These are phyloP conservation scores for Bipolaris sorokiniana DNA, from an alignment of 2,329 filamentous ascomycete genomes.

Conservation along the genomic window DNA sequence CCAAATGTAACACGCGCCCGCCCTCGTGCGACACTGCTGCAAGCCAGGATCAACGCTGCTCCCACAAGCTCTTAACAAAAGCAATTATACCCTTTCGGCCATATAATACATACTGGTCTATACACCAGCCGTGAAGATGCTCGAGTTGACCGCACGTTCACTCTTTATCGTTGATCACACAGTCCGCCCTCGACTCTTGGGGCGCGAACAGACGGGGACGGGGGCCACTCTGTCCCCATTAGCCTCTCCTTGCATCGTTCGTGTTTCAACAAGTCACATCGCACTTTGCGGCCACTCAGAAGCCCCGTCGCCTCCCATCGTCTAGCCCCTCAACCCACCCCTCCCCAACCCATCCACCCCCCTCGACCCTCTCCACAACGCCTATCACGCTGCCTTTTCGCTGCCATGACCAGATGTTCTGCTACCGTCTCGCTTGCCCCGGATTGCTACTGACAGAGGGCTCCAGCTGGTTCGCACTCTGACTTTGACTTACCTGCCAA, in stretches of 20 bases:
- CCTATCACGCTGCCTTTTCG: constrained; percentile 1
- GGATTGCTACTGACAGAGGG: constrained; percentile 10
- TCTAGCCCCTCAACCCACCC: not conserved
- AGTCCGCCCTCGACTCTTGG: constrained; percentile 3
- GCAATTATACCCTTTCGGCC: constrained; percentile 24
- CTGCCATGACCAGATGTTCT: constrained; percentile 20
- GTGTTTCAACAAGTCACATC: constrained; percentile 4
- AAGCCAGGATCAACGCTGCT: constrained; percentile 25
- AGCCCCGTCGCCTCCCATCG: not conserved
- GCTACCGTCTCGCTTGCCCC: constrained; percentile 15
- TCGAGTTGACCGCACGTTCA: constrained; percentile 1
- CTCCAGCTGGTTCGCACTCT: constrained; percentile 4
- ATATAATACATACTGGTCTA: constrained; percentile 7
- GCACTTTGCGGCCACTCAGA: not conserved
- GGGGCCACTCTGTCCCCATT: constrained; percentile 5
- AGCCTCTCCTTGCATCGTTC: constrained; percentile 5
- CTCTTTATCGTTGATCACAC: constrained; percentile 2
- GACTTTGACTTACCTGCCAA: constrained; percentile 3
- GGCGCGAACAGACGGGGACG: constrained; percentile 1
- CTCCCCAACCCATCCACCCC: too few relatives aligned
- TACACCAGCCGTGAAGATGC: constrained; percentile 8
- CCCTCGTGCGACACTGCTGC: constrained; percentile 4
- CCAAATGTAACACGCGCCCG: constrained; percentile 8
- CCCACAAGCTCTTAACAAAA: constrained; percentile 20
- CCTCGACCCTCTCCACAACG: not conserved